phyloP scores from a whole-genome alignment of 495 filamentous ascomycete species.

The Penicillium nucicola region DNA sequence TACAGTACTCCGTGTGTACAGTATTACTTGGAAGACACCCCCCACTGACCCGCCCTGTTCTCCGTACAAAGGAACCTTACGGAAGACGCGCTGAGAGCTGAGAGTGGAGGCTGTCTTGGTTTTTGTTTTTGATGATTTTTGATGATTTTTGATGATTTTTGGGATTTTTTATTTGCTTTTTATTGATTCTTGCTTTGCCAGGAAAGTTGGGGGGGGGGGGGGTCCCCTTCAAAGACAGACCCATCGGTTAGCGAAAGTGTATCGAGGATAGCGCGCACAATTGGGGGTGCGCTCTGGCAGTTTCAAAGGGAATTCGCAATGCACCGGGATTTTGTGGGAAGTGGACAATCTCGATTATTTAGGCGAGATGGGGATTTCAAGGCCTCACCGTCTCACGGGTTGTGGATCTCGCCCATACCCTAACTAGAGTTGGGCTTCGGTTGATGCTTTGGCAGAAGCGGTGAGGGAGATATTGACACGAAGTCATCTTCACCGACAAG shows the following conservation, averaged over 20 bases:
- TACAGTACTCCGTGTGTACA: not conserved
- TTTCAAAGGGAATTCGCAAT: not conserved
- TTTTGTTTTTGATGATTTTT: not conserved
- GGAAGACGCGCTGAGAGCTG: constrained; percentile 12
- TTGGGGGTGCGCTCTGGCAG: constrained; percentile 1
- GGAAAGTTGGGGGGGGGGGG: constrained; percentile 16
- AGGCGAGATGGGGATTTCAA: not conserved
- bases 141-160: no score
- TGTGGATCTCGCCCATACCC: not conserved
- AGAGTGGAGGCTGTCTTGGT: constrained; percentile 10
- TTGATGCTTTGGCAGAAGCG: constrained; percentile 9
- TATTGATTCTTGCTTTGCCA: not conserved
- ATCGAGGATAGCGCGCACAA: constrained; percentile 26
- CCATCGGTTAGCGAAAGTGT: constrained; percentile 29
- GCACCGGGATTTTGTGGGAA: not conserved
- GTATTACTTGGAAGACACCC: not conserved
- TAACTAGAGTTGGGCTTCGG: no score
- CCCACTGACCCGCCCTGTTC: constrained; percentile 1
- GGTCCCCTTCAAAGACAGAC: constrained; percentile 4
- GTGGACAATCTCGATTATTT: not conserved
- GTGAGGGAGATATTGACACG: constrained; percentile 15
- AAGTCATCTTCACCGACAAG: constrained; percentile 7
- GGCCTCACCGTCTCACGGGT: constrained; percentile 1
- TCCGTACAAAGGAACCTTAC: constrained; percentile 3
- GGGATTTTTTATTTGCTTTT: no score